Evolutionary conservation across 306 rosid genomes (phyloP).

Genomic region (Cicer arietinum): DNA sequence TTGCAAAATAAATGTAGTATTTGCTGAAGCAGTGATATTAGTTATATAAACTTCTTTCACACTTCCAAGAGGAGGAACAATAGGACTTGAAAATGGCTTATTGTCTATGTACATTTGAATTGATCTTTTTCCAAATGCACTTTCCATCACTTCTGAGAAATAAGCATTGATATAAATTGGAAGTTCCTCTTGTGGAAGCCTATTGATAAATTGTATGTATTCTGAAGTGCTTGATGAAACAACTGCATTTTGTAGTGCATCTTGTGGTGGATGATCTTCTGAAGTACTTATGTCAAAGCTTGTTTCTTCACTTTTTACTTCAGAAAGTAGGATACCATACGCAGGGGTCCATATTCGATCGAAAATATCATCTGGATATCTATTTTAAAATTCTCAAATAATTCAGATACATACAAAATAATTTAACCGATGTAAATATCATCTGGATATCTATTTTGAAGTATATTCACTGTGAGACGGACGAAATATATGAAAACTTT

Average conservation of each 20-base stretch:
- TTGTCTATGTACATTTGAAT: slow-evolving; percentile 45
- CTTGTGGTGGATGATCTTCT: slow-evolving; percentile 58
- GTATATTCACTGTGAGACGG: no score
- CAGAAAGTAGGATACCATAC: not conserved
- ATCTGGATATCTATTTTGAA: no score
- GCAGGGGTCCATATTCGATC: slow-evolving; percentile 54
- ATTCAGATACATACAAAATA: no score
- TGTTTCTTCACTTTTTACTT: slow-evolving; percentile 38
- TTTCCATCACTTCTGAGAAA: slow-evolving; percentile 55
- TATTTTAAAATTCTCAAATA: not conserved
- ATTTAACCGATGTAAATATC: no score
- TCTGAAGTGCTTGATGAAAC: slow-evolving; percentile 21
- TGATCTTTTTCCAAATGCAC: slow-evolving; percentile 42
- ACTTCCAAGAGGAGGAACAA: slow-evolving; percentile 49
- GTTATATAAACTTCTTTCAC: slow-evolving; percentile 45
- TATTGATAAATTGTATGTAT: slow-evolving; percentile 38
- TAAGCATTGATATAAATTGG: slow-evolving; percentile 48
- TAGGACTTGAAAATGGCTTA: slow-evolving; percentile 28
- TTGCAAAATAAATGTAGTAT: slow-evolving; percentile 32
- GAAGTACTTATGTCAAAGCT: slow-evolving; percentile 28
- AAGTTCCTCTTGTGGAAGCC: slow-evolving; percentile 32
- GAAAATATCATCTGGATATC: slow-evolving; percentile 51
- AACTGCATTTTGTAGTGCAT: slow-evolving; percentile 46
- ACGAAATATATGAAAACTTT: no score
- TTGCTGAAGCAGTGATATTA: slow-evolving; percentile 48